Base-by-base conservation (phyloP, 2,329 filamentous ascomycete species). In the Capronia coronata region DNA sequence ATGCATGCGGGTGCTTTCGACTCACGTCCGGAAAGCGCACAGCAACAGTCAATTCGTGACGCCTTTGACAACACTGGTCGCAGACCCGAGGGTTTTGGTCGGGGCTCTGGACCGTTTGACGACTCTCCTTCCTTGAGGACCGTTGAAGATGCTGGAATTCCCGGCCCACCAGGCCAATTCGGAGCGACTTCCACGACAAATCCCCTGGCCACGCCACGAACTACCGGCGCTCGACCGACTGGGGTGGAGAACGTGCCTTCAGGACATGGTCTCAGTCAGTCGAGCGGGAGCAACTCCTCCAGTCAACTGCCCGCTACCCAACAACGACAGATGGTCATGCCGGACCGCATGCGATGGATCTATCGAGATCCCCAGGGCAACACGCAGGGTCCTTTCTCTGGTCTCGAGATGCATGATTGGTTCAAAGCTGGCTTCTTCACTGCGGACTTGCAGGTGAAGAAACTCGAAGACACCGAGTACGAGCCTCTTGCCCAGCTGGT, bases 361-460 rank as follows among this genome's bases (percentile, higher is more conserved):
- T 98, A 98, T 65, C 83, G 94, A 45, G 93, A 98, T 65, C 93
- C 93, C 3, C 87, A 94, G 64, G 89, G 89, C 18, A 85, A 87
- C 55, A 84, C 88, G 4, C 93, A 98, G 65, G 93, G 93, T 0
- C 93, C 93, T 0, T 98, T 93, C 70, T 96, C 89, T 32, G 93
- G 93, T 1, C 73, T 98, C 43, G 93, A 98, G 68, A 98, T 98
- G 93, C 94, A 98, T 60, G 94, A 98, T 62, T 98, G 93, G 93
- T 98, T 97, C 71, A 97, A 97, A 67, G 91, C 90, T 30, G 90
- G 91, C 39, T 98, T 97, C 71, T 98, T 98, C 69, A 94, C 88
- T 0, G 84, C 91, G 0, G 91, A 98, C 61, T 75, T 98, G 16
- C 81, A 94, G 37, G 93, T 98, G 25, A 96, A 94, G 72, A 95